A percentile compares a stretch with the other conserved stretches of the same genome.
Conservation (phyloP, 768 basidiomycete species). For the Podaxis sp. region DNA sequence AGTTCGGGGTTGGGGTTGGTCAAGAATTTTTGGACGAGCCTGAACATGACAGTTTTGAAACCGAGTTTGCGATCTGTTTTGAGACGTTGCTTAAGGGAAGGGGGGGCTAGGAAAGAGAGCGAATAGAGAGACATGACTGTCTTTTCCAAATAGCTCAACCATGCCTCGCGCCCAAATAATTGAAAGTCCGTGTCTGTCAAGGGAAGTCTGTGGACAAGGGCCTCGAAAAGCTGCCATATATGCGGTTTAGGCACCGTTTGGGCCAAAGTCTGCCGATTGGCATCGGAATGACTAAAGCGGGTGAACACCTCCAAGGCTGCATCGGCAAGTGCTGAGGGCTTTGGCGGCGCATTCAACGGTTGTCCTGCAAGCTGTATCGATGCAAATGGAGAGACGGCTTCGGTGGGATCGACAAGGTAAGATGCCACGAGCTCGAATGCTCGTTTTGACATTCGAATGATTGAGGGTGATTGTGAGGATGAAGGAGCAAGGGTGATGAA, state of each 20-base stretch:
- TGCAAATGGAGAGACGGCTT: constrained; percentile 62
- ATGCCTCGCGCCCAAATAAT: constrained; percentile 58
- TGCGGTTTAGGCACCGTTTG: constrained; percentile 54
- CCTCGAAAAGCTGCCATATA: constrained; percentile 61
- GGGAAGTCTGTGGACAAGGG: constrained; percentile 83
- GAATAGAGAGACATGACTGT: constrained; percentile 81
- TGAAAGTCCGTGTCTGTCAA: constrained; percentile 73
- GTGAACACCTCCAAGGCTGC: constrained; percentile 84
- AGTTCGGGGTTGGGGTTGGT: constrained; percentile 46
- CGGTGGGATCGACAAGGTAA: constrained; percentile 67
- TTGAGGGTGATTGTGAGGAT: constrained; percentile 37
- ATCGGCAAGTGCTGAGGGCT: constrained; percentile 64
- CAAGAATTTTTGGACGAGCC: constrained; percentile 67
- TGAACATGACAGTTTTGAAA: constrained; percentile 66
- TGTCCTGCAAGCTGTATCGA: constrained; percentile 54
- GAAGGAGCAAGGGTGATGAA: constrained; percentile 45
- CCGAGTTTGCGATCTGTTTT: constrained; percentile 66
- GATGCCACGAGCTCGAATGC: constrained; percentile 70
- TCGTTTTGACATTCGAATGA: constrained; percentile 50
- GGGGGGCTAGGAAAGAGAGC: constrained; percentile 79
- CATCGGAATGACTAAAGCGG: constrained; percentile 72
- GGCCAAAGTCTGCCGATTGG: constrained; percentile 73
- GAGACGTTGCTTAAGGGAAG: constrained; percentile 67
- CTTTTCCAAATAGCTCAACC: constrained; percentile 81
- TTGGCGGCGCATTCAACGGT: constrained; percentile 36